Evolutionary conservation across 208 protist genomes (phyloP).

Genomic region (Leishmania braziliensis): DNA sequence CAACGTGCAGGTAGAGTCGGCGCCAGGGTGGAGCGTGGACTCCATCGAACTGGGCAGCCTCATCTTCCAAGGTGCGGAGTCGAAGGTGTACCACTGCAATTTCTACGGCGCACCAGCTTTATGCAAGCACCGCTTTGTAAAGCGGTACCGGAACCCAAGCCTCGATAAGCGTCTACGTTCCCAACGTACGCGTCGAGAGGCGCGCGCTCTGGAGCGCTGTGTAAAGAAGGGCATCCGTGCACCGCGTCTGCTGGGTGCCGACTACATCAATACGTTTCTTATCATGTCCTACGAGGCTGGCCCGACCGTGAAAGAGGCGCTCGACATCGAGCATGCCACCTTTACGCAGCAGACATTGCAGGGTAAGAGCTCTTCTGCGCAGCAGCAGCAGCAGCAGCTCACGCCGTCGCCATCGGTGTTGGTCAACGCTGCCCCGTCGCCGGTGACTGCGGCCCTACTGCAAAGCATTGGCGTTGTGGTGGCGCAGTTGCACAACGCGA

Average conservation of each 20-base stretch:
- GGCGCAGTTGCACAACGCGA: constrained; percentile 87
- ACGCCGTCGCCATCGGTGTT: background rate
- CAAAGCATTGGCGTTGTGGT: constrained; percentile 89
- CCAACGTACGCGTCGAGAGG: constrained; percentile 82
- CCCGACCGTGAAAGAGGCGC: constrained; percentile 60
- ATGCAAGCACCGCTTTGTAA: constrained; percentile 79
- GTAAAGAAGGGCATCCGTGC: constrained; percentile 60
- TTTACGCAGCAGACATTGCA: background rate
- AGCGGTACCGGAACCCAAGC: constrained; percentile 71
- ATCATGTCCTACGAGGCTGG: constrained; percentile 86
- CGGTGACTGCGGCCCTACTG: constrained; percentile 41
- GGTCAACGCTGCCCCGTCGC: constrained; percentile 13
- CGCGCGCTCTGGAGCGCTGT: constrained; percentile 64
- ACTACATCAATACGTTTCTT: constrained; percentile 56
- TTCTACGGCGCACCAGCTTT: constrained; percentile 68
- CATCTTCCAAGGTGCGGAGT: constrained; percentile 81
- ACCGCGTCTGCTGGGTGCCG: constrained; percentile 65
- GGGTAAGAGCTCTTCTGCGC: background rate
- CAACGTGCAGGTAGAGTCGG: constrained; percentile 8
- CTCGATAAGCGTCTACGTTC: constrained; percentile 80
- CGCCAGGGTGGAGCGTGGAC: constrained; percentile 3
- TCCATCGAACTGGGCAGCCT: constrained; percentile 26
- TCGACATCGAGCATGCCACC: constrained; percentile 44
- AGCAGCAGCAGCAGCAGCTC: background rate
- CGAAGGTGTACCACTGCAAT: constrained; percentile 66